Evolutionary conservation across 2,329 filamentous ascomycete genomes (phyloP), one percentile per base, ranked within the genome.

Genomic region (Colletotrichum sp.): DNA sequence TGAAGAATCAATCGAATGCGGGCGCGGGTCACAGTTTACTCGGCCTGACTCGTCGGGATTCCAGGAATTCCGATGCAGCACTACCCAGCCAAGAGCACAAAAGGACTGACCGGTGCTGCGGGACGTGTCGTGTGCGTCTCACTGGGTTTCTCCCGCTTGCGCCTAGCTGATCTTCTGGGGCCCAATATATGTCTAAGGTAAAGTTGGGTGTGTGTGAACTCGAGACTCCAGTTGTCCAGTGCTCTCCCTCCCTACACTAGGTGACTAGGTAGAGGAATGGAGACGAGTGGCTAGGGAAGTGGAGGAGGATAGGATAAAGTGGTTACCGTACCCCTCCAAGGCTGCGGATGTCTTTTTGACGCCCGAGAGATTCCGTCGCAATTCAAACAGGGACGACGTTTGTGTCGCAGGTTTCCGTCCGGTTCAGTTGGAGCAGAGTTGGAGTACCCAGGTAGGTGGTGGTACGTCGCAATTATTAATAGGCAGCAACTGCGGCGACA

Each of bases 41-140:
- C 36, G 72, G 36, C 24, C 55, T 72, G 68, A 63, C 72, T 75
- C 68, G 68, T 72, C 69, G 63, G 68, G 68, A 21, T 72, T 68
- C 52, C 62, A 57, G 21, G 44, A 67, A 62, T 39, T 34, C 68
- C 72, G 68, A 75, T 39, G 68, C 72, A 68, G 69, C 62, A 39
- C 32, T 66, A 62, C 68, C 52, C 68, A 28, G 72, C 68, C 68
- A 67, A 71, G 39, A 67, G 49, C 49, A 65, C 36, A 55, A 36
- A 60, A 49, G 70, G 44, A 52, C 44, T 52, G 44, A 52, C 44
- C 44, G 34, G 52, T 34, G 44, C 32, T 49, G 30, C 63, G 24
- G 57, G 21, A 28, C 68, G 32, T 70, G 49, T 68, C 52, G 66
- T 68, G 34, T 68, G 30, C 66, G 66, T 68, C 66, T 68, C 66